A percentile compares a stretch with the other conserved stretches of the same genome.
phyloP scores from a whole-genome alignment of 1,139 yeast genomes.

The Yamadazyma mexicana region DNA sequence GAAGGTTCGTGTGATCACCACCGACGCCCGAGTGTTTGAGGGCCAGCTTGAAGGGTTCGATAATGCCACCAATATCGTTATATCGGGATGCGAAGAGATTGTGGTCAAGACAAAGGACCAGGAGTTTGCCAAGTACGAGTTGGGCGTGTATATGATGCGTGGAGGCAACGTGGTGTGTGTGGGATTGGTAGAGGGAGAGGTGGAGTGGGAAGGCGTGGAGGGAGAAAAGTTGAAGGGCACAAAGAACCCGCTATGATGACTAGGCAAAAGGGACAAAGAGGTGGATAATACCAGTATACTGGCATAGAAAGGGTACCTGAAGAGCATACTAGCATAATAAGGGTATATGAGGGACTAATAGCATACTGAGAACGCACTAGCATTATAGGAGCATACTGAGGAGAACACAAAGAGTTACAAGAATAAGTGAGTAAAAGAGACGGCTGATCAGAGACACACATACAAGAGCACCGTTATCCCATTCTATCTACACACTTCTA shows the following conservation, averaged over 20 bases:
- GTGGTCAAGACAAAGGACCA: slow-evolving; percentile 46
- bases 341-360: no score
- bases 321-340: no score
- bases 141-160: slow-evolving; percentile 71
- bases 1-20: slow-evolving; percentile 71
- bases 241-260: slow-evolving; percentile 30
- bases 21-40: slow-evolving; percentile 74
- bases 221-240: slow-evolving; percentile 40
- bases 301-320: background rate
- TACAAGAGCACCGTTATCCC: no score
- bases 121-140: slow-evolving; percentile 40
- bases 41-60: slow-evolving; percentile 84
- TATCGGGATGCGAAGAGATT: slow-evolving; percentile 61
- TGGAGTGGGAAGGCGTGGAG: slow-evolving; percentile 56
- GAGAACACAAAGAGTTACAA: background rate
- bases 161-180: slow-evolving; percentile 82
- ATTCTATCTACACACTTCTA: background rate
- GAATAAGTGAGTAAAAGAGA: background rate
- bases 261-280: background rate
- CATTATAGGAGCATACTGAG: no score
- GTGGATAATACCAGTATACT: background rate
- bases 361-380: no score
- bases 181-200: slow-evolving; percentile 56
- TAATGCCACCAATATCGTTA: slow-evolving; percentile 70
- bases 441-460: background rate